A percentile compares a stretch with the other conserved stretches of the same genome.
Evolutionary conservation across 768 basidiomycete species (phyloP).

Genomic region (Podaxis sp.): DNA sequence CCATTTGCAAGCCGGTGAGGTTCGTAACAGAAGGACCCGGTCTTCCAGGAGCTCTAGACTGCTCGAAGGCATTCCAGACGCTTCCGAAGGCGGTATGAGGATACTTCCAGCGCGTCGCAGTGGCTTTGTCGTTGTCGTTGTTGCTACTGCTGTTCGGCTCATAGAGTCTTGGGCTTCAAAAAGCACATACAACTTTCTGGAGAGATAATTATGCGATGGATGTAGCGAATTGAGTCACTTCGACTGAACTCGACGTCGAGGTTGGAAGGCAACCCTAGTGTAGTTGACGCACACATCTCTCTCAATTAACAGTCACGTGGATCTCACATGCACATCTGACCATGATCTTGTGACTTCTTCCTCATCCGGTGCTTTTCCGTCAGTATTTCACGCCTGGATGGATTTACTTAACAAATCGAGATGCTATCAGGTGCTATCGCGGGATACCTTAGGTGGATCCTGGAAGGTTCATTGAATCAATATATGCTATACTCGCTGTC

Average conservation of each 20-base stretch:
- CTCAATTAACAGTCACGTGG: background rate
- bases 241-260: background rate
- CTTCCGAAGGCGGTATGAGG: conserved; percentile 12
- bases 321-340: background rate
- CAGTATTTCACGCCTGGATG: too few relatives aligned
- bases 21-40: too few relatives aligned
- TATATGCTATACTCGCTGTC: too few relatives aligned
- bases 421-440: too few relatives aligned
- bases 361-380: background rate
- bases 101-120: conserved; percentile 4
- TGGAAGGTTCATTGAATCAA: too few relatives aligned
- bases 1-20: too few relatives aligned
- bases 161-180: background rate
- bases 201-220: background rate
- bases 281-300: background rate
- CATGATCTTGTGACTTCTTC: background rate
- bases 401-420: too few relatives aligned
- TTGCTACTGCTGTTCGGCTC: conserved; percentile 14
- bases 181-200: background rate
- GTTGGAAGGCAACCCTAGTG: background rate
- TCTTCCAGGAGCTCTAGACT: too few relatives aligned
- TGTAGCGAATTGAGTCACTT: background rate
- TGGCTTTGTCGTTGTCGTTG: background rate
- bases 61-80: too few relatives aligned
- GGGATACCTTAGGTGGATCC: too few relatives aligned